These are phyloP conservation scores for Aspergillus indologenus DNA, from an alignment of 495 filamentous ascomycete genomes.

Conservation along the genomic window DNA sequence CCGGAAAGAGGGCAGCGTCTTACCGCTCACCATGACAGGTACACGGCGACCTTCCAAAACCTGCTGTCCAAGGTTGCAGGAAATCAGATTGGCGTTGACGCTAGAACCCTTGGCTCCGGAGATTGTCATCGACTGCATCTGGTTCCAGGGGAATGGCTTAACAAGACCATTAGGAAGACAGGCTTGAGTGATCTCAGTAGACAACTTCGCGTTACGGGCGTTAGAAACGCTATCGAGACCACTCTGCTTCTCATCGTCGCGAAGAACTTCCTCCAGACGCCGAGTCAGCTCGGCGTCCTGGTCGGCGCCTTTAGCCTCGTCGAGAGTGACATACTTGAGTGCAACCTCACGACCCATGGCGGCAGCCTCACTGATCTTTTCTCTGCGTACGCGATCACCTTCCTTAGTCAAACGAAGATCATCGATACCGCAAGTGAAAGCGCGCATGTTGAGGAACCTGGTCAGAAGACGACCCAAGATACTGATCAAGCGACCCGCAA, in stretches of 20 bases:
- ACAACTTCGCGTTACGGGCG: slow-evolving; percentile 63
- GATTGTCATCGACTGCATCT: slow-evolving; percentile 98
- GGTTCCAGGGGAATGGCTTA: slow-evolving; percentile 93
- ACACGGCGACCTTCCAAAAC: slow-evolving; percentile 93
- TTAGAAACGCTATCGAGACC: slow-evolving; percentile 86
- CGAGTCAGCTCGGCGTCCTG: slow-evolving; percentile 67
- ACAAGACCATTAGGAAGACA: slow-evolving; percentile 80
- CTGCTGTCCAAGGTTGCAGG: slow-evolving; percentile 95
- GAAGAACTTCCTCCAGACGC: slow-evolving; percentile 82
- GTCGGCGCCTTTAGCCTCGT: slow-evolving; percentile 52
- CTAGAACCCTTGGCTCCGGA: slow-evolving; percentile 91
- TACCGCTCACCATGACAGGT: slow-evolving; percentile 96
- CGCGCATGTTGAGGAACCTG: slow-evolving; percentile 85
- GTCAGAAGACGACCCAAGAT: slow-evolving; percentile 87
- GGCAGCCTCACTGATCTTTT: slow-evolving; percentile 65
- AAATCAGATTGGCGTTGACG: slow-evolving; percentile 97
- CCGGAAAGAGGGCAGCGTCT: slow-evolving; percentile 90
- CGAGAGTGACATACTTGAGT: slow-evolving; percentile 87
- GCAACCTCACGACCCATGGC: slow-evolving; percentile 80
- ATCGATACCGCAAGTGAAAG: slow-evolving; percentile 96
- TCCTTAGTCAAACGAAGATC: slow-evolving; percentile 83
- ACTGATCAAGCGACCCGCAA: slow-evolving; percentile 81
- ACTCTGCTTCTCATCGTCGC: slow-evolving; percentile 85
- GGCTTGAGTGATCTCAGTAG: slow-evolving; percentile 69
- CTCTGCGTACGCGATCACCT: slow-evolving; percentile 68